These are phyloP conservation scores for Neurospora sp. DNA, from an alignment of 2,329 filamentous ascomycete genomes.

Conservation along the genomic window DNA sequence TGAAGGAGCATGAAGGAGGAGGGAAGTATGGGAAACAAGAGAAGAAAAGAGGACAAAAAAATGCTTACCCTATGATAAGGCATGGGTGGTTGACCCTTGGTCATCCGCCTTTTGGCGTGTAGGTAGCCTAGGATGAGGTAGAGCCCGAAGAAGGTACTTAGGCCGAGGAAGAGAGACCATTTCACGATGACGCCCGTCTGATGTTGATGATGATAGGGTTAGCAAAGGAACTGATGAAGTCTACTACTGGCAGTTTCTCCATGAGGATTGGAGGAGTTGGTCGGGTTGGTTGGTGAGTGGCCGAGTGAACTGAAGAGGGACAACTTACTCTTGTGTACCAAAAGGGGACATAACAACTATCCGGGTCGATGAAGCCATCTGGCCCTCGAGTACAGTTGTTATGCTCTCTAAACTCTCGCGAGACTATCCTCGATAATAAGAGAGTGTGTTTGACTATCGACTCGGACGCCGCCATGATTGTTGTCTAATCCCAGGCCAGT, in stretches of 20 bases:
- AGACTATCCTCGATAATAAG: conserved; percentile 7
- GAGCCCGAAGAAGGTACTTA: conserved; percentile 47
- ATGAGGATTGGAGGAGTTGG: neutral
- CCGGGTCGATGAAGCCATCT: conserved; percentile 21
- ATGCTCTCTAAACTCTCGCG: conserved; percentile 5
- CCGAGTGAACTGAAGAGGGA: neutral
- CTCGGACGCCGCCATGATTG: neutral
- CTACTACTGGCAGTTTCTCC: neutral
- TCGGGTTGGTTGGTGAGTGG: neutral
- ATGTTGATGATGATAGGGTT: neutral
- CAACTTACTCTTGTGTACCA: conserved; percentile 29
- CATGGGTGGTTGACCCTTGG: conserved; percentile 54
- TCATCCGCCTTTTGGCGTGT: conserved; percentile 58
- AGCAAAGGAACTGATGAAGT: neutral
- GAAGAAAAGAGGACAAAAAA: neutral
- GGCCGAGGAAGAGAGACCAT: conserved; percentile 56
- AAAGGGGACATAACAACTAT: conserved; percentile 23
- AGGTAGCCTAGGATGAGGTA: conserved; percentile 60
- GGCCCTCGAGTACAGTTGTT: conserved; percentile 9
- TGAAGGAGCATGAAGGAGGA: neutral
- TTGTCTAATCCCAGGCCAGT: neutral
- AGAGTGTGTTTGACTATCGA: neutral
- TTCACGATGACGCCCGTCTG: conserved; percentile 58
- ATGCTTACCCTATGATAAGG: conserved; percentile 57
- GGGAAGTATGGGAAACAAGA: neutral